Evolutionary conservation across 148 eudicot species (phyloP).

Genomic region (Amaranthus hypochondriacus): DNA sequence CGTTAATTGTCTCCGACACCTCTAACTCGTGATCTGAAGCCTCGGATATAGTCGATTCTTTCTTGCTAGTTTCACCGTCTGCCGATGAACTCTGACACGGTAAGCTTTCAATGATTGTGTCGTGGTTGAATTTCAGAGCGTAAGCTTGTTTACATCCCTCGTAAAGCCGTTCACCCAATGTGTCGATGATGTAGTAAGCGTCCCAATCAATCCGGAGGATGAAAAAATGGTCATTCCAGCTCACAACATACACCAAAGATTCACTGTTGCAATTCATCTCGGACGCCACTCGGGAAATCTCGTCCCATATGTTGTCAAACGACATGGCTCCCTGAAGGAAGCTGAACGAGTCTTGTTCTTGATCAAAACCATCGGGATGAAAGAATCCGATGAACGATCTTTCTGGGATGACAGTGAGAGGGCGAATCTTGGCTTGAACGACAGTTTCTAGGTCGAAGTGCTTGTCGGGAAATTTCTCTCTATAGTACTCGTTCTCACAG

Average conservation of each 20-base stretch:
- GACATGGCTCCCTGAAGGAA: slow-evolving; percentile 75
- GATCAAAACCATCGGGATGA: slow-evolving; percentile 60
- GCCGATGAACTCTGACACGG: slow-evolving; percentile 19
- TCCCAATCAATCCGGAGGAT: slow-evolving; percentile 65
- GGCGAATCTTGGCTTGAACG: slow-evolving; percentile 52
- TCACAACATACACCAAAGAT: slow-evolving; percentile 51
- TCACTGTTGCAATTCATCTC: slow-evolving; percentile 29
- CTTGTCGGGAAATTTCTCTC: slow-evolving; percentile 64
- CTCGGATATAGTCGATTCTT: neutral
- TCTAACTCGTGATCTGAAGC: slow-evolving; percentile 9
- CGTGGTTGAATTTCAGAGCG: slow-evolving; percentile 53
- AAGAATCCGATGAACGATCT: slow-evolving; percentile 81
- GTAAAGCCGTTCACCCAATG: slow-evolving; percentile 79
- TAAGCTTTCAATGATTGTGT: slow-evolving; percentile 39
- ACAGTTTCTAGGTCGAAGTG: slow-evolving; percentile 88
- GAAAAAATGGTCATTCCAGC: slow-evolving; percentile 91
- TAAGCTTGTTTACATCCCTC: slow-evolving; percentile 77
- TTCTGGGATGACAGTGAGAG: slow-evolving; percentile 45
- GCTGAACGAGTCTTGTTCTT: slow-evolving; percentile 47
- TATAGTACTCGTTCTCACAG: slow-evolving; percentile 46
- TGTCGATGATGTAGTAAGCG: slow-evolving; percentile 74
- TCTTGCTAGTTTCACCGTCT: neutral
- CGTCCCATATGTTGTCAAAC: slow-evolving; percentile 80
- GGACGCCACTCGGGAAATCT: slow-evolving; percentile 38
- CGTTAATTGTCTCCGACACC: slow-evolving; percentile 6